These are phyloP conservation scores for Phalaenopsis aphrodite DNA, from an alignment of 106 monocot genomes.

Conservation along the genomic window DNA sequence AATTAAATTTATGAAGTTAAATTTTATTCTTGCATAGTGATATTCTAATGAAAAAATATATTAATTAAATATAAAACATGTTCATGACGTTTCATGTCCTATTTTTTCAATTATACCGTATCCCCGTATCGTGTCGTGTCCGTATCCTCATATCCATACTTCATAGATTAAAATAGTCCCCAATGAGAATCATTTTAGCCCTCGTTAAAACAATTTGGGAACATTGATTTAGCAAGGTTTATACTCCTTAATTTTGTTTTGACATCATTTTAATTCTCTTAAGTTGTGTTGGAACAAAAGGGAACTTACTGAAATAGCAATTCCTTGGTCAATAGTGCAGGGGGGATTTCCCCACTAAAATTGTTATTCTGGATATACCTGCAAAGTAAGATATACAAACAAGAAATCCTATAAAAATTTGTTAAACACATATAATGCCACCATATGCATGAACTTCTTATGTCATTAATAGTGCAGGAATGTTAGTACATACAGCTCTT, in stretches of 20 bases:
- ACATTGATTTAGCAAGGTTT: not conserved
- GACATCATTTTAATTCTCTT: not conserved
- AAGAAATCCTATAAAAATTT: not conserved
- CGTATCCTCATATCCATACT: too few relatives aligned
- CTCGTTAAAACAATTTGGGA: too few relatives aligned
- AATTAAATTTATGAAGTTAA: too few relatives aligned
- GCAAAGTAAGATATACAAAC: conserved; percentile 8
- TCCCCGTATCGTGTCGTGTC: too few relatives aligned
- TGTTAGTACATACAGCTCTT: conserved; percentile 30
- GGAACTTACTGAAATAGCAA: conserved; percentile 35
- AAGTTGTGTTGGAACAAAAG: not conserved
- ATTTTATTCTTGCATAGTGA: too few relatives aligned
- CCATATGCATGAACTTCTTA: not conserved
- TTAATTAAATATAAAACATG: too few relatives aligned
- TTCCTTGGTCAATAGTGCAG: conserved; percentile 19
- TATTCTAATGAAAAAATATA: too few relatives aligned
- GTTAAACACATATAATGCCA: not conserved
- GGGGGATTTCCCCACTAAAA: conserved; percentile 35
- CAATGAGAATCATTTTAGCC: too few relatives aligned
- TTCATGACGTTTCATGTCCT: too few relatives aligned
- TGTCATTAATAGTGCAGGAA: not conserved
- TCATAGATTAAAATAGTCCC: too few relatives aligned
- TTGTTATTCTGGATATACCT: conserved; percentile 47
- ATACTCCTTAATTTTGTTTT: not conserved
- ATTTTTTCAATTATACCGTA: too few relatives aligned